Conservation (phyloP, 1,139 yeast species). For the Taphrina betulina region DNA sequence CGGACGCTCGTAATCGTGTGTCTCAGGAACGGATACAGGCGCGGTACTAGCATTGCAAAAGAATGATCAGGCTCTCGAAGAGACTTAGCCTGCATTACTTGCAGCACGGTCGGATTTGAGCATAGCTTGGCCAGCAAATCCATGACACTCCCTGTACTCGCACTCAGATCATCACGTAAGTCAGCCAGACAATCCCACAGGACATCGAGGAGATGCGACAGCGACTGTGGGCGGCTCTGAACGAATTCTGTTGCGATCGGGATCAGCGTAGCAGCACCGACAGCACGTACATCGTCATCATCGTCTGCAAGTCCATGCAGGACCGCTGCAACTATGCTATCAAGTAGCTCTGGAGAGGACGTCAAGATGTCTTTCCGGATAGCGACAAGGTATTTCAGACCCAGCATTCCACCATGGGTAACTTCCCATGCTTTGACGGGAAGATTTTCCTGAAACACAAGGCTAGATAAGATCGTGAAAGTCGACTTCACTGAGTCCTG, state of each 20-base stretch:
- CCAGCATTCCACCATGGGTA: conserved; percentile 96
- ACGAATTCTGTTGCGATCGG: conserved; percentile 89
- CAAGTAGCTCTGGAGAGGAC: conserved; percentile 58
- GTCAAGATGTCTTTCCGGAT: conserved; percentile 77
- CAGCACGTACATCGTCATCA: conserved; percentile 96
- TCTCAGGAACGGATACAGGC: conserved; percentile 85
- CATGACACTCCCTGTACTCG: conserved; percentile 95
- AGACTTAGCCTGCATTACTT: conserved; percentile 65
- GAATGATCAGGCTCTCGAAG: conserved; percentile 48
- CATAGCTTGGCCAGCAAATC: conserved; percentile 86
- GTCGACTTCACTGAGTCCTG: conserved; percentile 56
- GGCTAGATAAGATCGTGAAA: conserved; percentile 62
- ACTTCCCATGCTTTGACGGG: conserved; percentile 80
- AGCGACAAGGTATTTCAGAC: conserved; percentile 86
- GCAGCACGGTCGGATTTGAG: conserved; percentile 73
- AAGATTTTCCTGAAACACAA: conserved; percentile 65
- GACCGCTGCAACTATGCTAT: conserved; percentile 78
- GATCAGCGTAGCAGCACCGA: conserved; percentile 86
- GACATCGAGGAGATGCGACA: conserved; percentile 66
- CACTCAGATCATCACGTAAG: conserved; percentile 84
- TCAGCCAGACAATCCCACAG: conserved; percentile 87
- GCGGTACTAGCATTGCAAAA: conserved; percentile 78
- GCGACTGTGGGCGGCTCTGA: conserved; percentile 57
- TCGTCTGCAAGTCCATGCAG: conserved; percentile 74
- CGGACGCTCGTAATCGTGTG: conserved; percentile 93